phyloP scores from a whole-genome alignment of 495 filamentous ascomycete genomes.

The Penicillium pancosmium region DNA sequence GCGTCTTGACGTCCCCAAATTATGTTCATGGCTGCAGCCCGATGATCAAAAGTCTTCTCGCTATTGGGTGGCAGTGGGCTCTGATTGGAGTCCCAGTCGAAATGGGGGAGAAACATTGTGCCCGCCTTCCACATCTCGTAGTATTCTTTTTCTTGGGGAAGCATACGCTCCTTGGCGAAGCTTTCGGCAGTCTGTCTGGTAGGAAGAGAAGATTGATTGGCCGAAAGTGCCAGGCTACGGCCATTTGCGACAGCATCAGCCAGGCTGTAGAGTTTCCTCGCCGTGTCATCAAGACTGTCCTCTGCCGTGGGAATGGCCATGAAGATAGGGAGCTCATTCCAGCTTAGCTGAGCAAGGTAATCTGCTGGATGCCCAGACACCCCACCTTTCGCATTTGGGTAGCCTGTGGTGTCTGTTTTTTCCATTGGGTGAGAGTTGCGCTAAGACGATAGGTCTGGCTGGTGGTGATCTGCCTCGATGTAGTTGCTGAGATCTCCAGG shows the following conservation, averaged over 20 bases:
- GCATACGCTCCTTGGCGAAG: slow-evolving; percentile 28
- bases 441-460: neutral
- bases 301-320: slow-evolving; percentile 20
- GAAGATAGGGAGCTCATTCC: slow-evolving; percentile 15
- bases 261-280: slow-evolving; percentile 24
- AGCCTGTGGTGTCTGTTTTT: neutral
- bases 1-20: slow-evolving; percentile 28
- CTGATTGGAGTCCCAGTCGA: slow-evolving; percentile 28
- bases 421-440: neutral
- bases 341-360: slow-evolving; percentile 1
- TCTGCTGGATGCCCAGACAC: neutral
- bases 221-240: slow-evolving; percentile 24
- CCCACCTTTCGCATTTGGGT: neutral
- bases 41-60: slow-evolving; percentile 25
- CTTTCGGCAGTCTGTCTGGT: slow-evolving; percentile 17
- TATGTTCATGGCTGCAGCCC: slow-evolving; percentile 35
- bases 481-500: too few relatives aligned
- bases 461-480: neutral
- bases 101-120: slow-evolving; percentile 10
- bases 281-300: slow-evolving; percentile 31
- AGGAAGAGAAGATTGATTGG: slow-evolving; percentile 14
- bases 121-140: slow-evolving; percentile 31
- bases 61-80: slow-evolving; percentile 16
- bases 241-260: slow-evolving; percentile 24
- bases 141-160: slow-evolving; percentile 11